Evolutionary conservation across 2,329 filamentous ascomycete species (phyloP).

Genomic region (Rugonectria rugulosa): DNA sequence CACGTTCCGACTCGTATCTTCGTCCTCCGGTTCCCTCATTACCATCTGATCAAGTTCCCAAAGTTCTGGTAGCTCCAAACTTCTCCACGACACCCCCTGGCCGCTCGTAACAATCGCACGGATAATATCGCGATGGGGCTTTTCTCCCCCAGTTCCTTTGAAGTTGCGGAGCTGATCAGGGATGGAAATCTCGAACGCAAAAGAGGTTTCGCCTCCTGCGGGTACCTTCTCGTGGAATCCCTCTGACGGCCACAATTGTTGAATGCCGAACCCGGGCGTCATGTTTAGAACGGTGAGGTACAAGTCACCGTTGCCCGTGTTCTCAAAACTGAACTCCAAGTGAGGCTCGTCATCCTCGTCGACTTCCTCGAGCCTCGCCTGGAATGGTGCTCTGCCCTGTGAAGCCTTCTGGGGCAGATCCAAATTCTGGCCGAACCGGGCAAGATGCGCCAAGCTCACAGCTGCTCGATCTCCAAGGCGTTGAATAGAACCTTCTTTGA

Average conservation of each 20-base stretch:
- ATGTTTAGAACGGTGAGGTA: conserved; percentile 2
- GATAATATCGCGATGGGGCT: background rate
- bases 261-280: background rate
- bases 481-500: background rate
- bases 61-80: conserved; percentile 3
- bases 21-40: background rate
- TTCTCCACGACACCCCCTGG: background rate
- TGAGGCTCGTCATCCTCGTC: background rate
- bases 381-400: background rate
- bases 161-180: background rate
- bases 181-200: background rate
- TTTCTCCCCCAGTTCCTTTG: no score
- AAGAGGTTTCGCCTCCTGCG: background rate
- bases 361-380: background rate
- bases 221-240: background rate
- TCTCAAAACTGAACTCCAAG: background rate
- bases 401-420: background rate
- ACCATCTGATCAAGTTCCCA: conserved; percentile 5
- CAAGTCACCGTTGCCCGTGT: background rate
- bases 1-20: background rate
- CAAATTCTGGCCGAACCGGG: background rate
- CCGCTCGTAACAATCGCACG: background rate
- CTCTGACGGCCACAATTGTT: background rate
- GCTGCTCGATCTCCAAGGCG: background rate
- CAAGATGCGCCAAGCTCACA: background rate